Conservation (phyloP, 441 rosid genomes). For the Syzygium malaccense region DNA sequence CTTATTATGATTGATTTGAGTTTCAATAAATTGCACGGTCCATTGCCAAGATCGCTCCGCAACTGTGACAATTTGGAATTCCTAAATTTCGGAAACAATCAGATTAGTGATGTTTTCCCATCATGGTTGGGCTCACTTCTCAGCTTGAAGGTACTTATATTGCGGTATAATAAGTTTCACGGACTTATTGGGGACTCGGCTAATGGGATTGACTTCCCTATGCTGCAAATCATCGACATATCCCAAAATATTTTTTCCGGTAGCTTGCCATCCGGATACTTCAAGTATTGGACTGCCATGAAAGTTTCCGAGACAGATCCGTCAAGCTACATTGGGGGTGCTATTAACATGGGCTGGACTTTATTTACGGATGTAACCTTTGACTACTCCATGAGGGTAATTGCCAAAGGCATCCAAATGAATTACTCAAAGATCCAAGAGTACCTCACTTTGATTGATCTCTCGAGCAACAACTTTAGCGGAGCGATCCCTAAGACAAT, state of each 20-base stretch:
- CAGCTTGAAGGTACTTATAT: constrained; percentile 3
- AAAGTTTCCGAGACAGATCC: neutral
- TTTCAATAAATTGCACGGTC: constrained; percentile 13
- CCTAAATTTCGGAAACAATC: constrained; percentile 11
- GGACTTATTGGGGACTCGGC: neutral
- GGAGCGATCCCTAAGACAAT: constrained; percentile 22
- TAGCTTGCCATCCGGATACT: constrained; percentile 7
- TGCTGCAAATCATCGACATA: constrained; percentile 4
- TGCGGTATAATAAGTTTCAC: constrained; percentile 18
- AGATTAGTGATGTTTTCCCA: constrained; percentile 16
- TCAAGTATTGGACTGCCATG: constrained; percentile 12
- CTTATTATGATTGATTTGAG: constrained; percentile 11
- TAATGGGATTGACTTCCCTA: neutral
- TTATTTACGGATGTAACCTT: neutral
- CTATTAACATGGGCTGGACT: too few species aligned
- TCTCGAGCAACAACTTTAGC: constrained; percentile 19
- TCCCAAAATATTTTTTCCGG: neutral
- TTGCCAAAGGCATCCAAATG: constrained; percentile 18
- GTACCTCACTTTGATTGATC: constrained; percentile 3
- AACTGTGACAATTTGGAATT: constrained; percentile 6
- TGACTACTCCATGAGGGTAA: constrained; percentile 3
- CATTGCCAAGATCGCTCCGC: constrained; percentile 14
- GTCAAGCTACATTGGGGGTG: neutral
- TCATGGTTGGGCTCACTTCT: constrained; percentile 28
- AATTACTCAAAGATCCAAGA: constrained; percentile 1